Evolutionary conservation across 1,139 yeast species (phyloP).

Genomic region (Blastobotrys persicus): DNA sequence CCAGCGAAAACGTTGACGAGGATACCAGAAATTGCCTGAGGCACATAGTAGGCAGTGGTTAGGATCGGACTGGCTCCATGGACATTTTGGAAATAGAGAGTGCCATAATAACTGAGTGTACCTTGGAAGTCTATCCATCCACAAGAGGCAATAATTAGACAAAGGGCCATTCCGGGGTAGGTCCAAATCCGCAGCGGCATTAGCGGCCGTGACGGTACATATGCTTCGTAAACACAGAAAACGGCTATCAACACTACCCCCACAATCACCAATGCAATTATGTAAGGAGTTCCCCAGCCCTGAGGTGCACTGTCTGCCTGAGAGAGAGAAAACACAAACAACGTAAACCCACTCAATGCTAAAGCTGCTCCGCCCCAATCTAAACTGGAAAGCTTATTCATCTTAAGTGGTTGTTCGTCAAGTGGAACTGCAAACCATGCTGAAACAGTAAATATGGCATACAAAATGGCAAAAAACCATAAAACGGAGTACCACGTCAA

Average conservation of each 20-base stretch:
- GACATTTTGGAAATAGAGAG: constrained; percentile 44
- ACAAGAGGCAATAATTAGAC: constrained; percentile 39
- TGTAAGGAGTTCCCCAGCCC: constrained; percentile 49
- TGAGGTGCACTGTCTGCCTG: constrained; percentile 41
- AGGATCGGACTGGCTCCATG: constrained; percentile 39
- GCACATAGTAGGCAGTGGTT: constrained; percentile 43
- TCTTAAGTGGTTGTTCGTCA: constrained; percentile 19
- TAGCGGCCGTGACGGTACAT: constrained; percentile 42
- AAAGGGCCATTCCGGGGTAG: constrained; percentile 39
- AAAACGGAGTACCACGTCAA: constrained; percentile 44
- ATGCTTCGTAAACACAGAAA: constrained; percentile 42
- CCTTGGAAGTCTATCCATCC: constrained; percentile 45
- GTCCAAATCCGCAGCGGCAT: constrained; percentile 46
- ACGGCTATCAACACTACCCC: constrained; percentile 39
- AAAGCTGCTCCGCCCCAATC: constrained; percentile 45
- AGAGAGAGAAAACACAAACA: constrained; percentile 45
- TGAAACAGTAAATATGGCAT: constrained; percentile 30
- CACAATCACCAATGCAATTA: constrained; percentile 43
- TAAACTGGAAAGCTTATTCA: constrained; percentile 27
- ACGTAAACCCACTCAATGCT: constrained; percentile 40
- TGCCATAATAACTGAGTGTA: constrained; percentile 39
- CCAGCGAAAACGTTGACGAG: constrained; percentile 45
- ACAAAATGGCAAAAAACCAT: constrained; percentile 42
- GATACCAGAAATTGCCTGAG: constrained; percentile 41
- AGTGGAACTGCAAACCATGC: constrained; percentile 39